These are phyloP conservation scores for Penicillium ucsense DNA, from an alignment of 495 filamentous ascomycete species.

Conservation along the genomic window DNA sequence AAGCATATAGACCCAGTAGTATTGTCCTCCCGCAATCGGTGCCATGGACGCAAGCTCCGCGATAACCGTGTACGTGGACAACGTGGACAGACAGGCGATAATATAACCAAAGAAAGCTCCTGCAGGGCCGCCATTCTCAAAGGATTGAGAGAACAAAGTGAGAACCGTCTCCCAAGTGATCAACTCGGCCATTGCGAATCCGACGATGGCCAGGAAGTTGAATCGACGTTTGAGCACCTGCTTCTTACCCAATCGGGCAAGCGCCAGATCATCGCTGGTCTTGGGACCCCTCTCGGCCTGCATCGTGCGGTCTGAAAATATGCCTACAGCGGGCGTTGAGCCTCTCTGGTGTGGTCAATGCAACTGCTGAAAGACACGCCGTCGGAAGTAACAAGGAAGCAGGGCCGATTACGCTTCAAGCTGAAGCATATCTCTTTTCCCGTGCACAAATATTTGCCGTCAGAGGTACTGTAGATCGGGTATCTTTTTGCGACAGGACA, in stretches of 20 bases:
- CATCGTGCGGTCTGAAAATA: conserved; percentile 2
- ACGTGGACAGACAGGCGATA: conserved; percentile 35
- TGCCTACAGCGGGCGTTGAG: neutral
- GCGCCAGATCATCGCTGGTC: conserved; percentile 13
- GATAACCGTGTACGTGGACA: conserved; percentile 35
- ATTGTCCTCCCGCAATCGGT: conserved; percentile 31
- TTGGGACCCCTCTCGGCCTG: conserved; percentile 2
- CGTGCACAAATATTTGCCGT: no score
- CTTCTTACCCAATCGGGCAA: conserved; percentile 30
- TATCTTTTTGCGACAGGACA: no score
- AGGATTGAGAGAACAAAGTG: conserved; percentile 16
- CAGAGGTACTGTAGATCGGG: no score
- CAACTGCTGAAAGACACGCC: neutral
- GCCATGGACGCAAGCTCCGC: conserved; percentile 42
- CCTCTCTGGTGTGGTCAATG: neutral
- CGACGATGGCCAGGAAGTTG: conserved; percentile 28
- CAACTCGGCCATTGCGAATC: conserved; percentile 27
- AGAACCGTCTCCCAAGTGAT: conserved; percentile 32
- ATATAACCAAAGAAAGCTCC: conserved; percentile 42
- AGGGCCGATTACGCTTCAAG: no score
- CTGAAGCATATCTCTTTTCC: no score
- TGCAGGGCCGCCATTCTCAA: conserved; percentile 35
- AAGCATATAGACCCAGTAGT: conserved; percentile 36
- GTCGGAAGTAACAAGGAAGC: no score
- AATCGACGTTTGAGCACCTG: conserved; percentile 30